Evolutionary conservation across 345 rosid genomes (phyloP).

Genomic region (Nephelium lappaceum): DNA sequence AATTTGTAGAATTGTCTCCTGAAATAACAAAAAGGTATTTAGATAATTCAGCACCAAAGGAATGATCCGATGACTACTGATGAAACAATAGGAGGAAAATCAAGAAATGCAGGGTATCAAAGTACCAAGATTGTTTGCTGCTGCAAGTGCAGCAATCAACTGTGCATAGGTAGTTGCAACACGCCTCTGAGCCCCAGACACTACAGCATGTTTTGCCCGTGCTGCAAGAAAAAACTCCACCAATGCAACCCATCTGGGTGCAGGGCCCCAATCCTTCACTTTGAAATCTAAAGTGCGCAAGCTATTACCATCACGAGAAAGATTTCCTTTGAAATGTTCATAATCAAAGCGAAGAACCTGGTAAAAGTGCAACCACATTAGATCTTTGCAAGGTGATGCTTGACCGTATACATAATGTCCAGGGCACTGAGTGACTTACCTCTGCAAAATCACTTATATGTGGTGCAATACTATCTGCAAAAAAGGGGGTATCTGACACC

Average conservation of each 20-base stretch:
- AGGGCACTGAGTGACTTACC: conserved; percentile 44
- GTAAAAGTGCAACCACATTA: conserved; percentile 25
- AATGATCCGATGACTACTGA: neutral
- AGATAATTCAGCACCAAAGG: conserved; percentile 11
- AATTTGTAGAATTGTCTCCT: conserved; percentile 61
- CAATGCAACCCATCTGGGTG: conserved; percentile 99
- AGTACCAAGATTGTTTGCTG: conserved; percentile 78
- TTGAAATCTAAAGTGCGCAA: conserved; percentile 60
- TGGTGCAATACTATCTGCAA: conserved; percentile 49
- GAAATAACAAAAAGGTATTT: conserved; percentile 17
- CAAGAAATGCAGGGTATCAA: neutral
- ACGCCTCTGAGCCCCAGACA: conserved; percentile 90
- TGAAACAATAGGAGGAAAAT: neutral
- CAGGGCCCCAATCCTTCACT: conserved; percentile 96
- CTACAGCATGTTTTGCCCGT: conserved; percentile 72
- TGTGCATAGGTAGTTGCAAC: conserved; percentile 96
- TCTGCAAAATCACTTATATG: conserved; percentile 73
- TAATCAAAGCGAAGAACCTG: conserved; percentile 89
- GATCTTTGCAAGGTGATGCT: neutral
- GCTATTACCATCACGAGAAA: conserved; percentile 42
- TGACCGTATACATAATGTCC: conserved; percentile 11
- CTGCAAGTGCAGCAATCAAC: conserved; percentile 84
- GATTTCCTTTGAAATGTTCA: conserved; percentile 63
- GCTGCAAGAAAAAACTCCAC: conserved; percentile 98
- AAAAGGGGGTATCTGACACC: conserved; percentile 87